Percentiles rank a stretch among this genome's conserved stretches.
phyloP scores from a whole-genome alignment of 305 asterid species.

The Plantago lanceolata region DNA sequence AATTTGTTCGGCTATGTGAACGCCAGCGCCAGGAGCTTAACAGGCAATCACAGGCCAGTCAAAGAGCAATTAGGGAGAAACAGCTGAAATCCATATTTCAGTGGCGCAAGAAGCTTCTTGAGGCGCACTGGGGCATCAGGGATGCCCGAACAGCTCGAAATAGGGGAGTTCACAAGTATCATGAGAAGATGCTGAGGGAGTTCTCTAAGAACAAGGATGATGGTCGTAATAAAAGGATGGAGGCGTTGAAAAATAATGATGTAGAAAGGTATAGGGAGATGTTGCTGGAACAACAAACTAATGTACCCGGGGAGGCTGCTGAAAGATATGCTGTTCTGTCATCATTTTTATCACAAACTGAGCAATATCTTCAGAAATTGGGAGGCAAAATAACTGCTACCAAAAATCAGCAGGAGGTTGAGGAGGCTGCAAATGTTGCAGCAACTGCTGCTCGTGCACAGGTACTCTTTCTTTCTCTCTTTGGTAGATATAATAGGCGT shows the following conservation, averaged over 20 bases:
- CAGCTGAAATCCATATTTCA: constrained; percentile 87
- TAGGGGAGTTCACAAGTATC: constrained; percentile 98
- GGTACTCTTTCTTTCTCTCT: constrained; percentile 37
- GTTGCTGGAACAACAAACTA: constrained; percentile 94
- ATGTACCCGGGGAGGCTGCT: constrained; percentile 81
- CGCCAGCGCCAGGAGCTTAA: constrained; percentile 92
- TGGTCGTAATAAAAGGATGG: constrained; percentile 91
- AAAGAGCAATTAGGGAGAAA: constrained; percentile 80
- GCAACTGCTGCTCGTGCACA: constrained; percentile 92
- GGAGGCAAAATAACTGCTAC: constrained; percentile 94
- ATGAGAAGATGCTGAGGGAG: constrained; percentile 94
- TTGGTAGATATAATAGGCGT: too few species aligned
- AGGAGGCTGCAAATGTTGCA: constrained; percentile 87
- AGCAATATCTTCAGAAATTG: constrained; percentile 85
- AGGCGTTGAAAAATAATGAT: constrained; percentile 94
- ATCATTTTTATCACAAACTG: constrained; percentile 87
- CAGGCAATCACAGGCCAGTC: constrained; percentile 87
- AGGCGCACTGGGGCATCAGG: constrained; percentile 95
- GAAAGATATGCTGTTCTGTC: constrained; percentile 97
- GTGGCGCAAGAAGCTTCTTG: constrained; percentile 99
- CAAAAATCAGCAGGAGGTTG: constrained; percentile 95
- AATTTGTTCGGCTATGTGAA: constrained; percentile 89
- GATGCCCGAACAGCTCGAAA: constrained; percentile 97
- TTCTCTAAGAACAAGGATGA: constrained; percentile 94
- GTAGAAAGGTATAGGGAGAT: constrained; percentile 97